Percentiles rank a stretch among this genome's conserved stretches.
Evolutionary conservation across 805 yeast species (phyloP).

Genomic region (Candida parachauliodes): DNA sequence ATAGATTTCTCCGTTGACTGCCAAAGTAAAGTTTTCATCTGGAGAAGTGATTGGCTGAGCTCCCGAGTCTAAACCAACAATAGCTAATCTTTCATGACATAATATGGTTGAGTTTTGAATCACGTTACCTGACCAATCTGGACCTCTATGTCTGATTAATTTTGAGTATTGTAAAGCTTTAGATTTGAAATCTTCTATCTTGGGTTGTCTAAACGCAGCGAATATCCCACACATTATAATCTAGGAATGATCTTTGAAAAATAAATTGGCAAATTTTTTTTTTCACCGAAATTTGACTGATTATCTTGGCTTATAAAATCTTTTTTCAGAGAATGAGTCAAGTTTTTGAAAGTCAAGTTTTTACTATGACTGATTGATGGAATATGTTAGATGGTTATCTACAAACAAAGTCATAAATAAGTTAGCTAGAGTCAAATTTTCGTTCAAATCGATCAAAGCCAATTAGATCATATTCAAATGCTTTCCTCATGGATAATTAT

Average conservation of each 20-base stretch:
- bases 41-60: constrained; percentile 92
- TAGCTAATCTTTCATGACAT: constrained; percentile 94
- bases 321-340: constrained; percentile 1
- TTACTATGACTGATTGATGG: too few relatives aligned
- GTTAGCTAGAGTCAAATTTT: too few relatives aligned
- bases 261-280: constrained; percentile 2
- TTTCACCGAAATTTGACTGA: too few relatives aligned
- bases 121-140: constrained; percentile 96
- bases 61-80: constrained; percentile 96
- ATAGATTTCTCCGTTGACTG: constrained; percentile 98
- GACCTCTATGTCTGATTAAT: constrained; percentile 97
- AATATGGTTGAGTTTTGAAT: constrained; percentile 76
- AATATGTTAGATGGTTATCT: too few relatives aligned
- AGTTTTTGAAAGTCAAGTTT: too few relatives aligned
- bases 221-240: constrained; percentile 91
- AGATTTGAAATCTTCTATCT: constrained; percentile 75
- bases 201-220: constrained; percentile 82
- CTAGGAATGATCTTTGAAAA: constrained; percentile 2
- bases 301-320: neutral
- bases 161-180: constrained; percentile 88
- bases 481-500: too few relatives aligned
- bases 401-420: too few relatives aligned
- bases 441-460: too few relatives aligned
- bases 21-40: constrained; percentile 68
- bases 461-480: too few relatives aligned